Evolutionary conservation across 108 stramenopile genomes (phyloP).

Genomic region (Cylindrotheca closterium): DNA sequence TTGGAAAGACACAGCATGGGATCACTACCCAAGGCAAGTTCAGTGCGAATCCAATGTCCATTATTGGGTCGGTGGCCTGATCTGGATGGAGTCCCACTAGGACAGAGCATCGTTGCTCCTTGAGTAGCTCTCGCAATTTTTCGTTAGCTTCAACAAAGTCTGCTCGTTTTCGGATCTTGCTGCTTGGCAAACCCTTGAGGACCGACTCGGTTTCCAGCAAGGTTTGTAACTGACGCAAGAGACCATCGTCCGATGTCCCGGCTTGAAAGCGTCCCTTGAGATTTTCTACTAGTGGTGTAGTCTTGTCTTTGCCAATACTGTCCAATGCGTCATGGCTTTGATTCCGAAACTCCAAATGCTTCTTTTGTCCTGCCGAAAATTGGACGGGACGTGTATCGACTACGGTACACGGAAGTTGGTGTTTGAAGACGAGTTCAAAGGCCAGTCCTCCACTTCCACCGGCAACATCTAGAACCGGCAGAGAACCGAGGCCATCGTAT

Average conservation of each 20-base stretch:
- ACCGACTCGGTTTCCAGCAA: conserved; percentile 4
- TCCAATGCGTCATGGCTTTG: background rate
- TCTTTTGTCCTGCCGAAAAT: background rate
- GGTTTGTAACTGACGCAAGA: background rate
- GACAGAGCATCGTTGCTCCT: conserved; percentile 29
- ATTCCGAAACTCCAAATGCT: conserved; percentile 6
- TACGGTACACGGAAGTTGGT: background rate
- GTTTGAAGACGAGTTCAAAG: background rate
- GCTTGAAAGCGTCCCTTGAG: background rate
- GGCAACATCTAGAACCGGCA: conserved; percentile 3
- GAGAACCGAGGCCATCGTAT: background rate
- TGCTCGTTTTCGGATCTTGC: background rate
- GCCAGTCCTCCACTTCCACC: conserved; percentile 10
- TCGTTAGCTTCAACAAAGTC: conserved; percentile 7
- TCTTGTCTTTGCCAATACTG: background rate
- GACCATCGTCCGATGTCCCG: background rate
- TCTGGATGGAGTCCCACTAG: conserved; percentile 84
- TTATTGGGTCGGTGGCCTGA: conserved; percentile 85
- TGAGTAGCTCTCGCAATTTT: background rate
- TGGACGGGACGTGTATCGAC: background rate
- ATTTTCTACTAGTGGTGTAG: background rate
- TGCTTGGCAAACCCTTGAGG: background rate
- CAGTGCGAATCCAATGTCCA: conserved; percentile 65
- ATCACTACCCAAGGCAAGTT: conserved; percentile 80
- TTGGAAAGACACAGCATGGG: conserved; percentile 88